Evolutionary conservation across 2,329 filamentous ascomycete species (phyloP).

Genomic region (Penicillium paneum): DNA sequence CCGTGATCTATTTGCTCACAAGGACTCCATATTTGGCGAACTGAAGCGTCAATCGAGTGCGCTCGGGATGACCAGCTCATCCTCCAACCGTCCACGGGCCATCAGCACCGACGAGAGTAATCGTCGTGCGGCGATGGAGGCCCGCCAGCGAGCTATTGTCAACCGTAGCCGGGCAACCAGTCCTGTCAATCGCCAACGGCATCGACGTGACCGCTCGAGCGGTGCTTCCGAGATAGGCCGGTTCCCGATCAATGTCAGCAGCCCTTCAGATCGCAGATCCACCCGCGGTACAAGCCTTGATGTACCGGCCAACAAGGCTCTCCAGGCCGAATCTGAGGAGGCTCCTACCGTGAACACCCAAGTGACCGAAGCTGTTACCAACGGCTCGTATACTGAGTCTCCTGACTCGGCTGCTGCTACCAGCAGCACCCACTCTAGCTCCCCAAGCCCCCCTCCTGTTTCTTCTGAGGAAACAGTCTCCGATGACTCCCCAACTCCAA

Average conservation of each 20-base stretch:
- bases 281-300: slow-evolving; percentile 69
- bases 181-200: slow-evolving; percentile 54
- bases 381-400: slow-evolving; percentile 42
- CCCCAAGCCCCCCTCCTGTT: slow-evolving; percentile 31
- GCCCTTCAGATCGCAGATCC: slow-evolving; percentile 51
- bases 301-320: slow-evolving; percentile 64
- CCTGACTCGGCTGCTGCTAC: slow-evolving; percentile 22
- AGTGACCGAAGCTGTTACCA: slow-evolving; percentile 35
- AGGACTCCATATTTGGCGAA: slow-evolving; percentile 92
- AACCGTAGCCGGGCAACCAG: slow-evolving; percentile 71
- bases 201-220: slow-evolving; percentile 77
- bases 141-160: slow-evolving; percentile 75
- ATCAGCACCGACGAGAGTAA: slow-evolving; percentile 96
- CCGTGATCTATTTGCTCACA: slow-evolving; percentile 87
- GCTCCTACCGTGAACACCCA: slow-evolving; percentile 26
- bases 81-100: slow-evolving; percentile 65
- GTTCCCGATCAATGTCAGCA: slow-evolving; percentile 75
- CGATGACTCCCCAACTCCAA: slow-evolving; percentile 37
- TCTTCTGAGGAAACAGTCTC: slow-evolving; percentile 27
- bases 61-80: slow-evolving; percentile 49
- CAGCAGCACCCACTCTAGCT: slow-evolving; percentile 26
- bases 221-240: slow-evolving; percentile 69
- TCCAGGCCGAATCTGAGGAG: slow-evolving; percentile 39
- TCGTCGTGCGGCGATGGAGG: slow-evolving; percentile 89
- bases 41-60: slow-evolving; percentile 68